Evolutionary conservation across 208 protist species (phyloP).

Genomic region (Trypanosoma congolense): DNA sequence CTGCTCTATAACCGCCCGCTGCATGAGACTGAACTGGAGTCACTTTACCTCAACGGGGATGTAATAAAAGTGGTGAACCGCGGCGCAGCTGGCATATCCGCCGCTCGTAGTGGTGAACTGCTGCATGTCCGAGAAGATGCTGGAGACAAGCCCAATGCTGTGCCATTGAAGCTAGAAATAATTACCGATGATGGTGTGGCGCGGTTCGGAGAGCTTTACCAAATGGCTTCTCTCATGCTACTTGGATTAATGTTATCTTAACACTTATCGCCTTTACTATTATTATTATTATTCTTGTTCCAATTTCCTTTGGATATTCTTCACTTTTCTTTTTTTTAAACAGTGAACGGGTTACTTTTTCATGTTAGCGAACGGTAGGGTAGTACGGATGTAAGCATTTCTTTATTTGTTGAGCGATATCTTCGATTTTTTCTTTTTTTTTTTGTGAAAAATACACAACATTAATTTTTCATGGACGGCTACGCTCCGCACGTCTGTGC

Average conservation of each 20-base stretch:
- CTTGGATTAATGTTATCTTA: not conserved
- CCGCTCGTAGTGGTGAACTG: not conserved
- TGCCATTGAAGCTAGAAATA: not conserved
- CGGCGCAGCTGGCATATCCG: not conserved
- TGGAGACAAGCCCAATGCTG: not conserved
- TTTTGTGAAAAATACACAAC: no score
- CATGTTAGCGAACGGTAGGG: no score
- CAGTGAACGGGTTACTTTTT: no score
- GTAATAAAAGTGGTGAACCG: not conserved
- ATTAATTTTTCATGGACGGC: no score
- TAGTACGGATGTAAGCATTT: no score
- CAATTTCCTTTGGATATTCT: no score
- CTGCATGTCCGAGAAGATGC: not conserved
- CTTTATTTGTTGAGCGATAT: no score
- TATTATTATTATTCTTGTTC: no score
- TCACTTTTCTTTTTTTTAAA: no score
- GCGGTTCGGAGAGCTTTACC: not conserved
- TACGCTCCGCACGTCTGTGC: no score
- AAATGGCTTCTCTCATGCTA: not conserved
- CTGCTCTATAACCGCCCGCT: conserved; percentile 1
- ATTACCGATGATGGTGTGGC: not conserved
- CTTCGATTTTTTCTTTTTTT: no score
- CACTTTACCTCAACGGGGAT: not conserved
- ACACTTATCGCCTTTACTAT: no score
- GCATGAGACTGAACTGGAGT: not conserved